phyloP scores from a whole-genome alignment of 176 grass and related monocot genomes.

The Carex scoparia region DNA sequence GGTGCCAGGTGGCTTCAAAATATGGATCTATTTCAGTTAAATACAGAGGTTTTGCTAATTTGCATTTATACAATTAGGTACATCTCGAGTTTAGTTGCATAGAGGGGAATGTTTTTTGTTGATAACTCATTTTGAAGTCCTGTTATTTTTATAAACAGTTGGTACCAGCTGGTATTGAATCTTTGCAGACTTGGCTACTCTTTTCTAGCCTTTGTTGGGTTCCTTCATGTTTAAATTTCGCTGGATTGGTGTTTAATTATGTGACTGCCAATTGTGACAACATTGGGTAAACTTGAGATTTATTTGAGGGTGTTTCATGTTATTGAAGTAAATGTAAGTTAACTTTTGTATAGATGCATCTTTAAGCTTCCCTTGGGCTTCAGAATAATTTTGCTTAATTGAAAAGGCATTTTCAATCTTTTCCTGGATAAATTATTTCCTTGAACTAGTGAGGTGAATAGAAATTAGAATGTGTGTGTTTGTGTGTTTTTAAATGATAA shows the following conservation, averaged over 20 bases:
- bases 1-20: neutral
- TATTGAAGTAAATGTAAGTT: neutral
- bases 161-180: neutral
- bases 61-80: neutral
- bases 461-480: neutral
- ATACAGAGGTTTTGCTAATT: neutral
- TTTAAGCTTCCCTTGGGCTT: neutral
- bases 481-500: neutral
- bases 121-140: neutral
- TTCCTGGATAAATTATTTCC: neutral
- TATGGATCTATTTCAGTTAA: neutral
- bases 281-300: neutral
- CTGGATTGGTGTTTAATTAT: conserved; percentile 6
- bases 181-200: neutral
- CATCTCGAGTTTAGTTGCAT: neutral
- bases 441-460: neutral
- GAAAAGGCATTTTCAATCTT: neutral
- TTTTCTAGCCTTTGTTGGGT: neutral
- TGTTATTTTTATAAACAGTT: neutral
- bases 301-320: neutral
- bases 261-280: neutral
- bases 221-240: neutral
- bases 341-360: neutral
- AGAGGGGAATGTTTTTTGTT: neutral
- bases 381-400: neutral